Percentiles rank a stretch among this genome's conserved stretches.
phyloP scores from a whole-genome alignment of 1,284 basidiomycete species.

The Tilletia horrida region DNA sequence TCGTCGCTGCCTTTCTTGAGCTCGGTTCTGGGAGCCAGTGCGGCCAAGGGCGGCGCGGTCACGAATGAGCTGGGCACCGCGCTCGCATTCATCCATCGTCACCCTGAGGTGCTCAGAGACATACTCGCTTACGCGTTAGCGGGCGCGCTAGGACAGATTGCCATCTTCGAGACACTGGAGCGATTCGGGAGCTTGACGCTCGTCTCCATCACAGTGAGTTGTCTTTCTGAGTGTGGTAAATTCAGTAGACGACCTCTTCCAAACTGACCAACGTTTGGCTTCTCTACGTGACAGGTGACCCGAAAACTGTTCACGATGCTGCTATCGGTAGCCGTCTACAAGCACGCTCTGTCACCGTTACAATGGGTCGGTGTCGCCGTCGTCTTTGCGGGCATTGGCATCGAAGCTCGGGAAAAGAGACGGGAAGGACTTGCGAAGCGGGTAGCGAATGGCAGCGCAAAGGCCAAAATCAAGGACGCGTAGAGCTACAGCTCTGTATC shows the following conservation, averaged over 20 bases:
- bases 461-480: conserved; percentile 71
- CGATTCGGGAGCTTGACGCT: conserved; percentile 87
- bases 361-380: conserved; percentile 88
- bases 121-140: conserved; percentile 81
- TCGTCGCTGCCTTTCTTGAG: conserved; percentile 30
- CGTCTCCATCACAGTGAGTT: conserved; percentile 51
- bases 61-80: conserved; percentile 66
- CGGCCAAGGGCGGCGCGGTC: background rate
- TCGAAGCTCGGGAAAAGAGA: conserved; percentile 70
- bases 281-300: conserved; percentile 62
- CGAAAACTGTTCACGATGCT: conserved; percentile 98
- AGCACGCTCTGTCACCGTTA: conserved; percentile 74
- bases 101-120: conserved; percentile 74
- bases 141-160: conserved; percentile 89
- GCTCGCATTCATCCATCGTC: conserved; percentile 70
- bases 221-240: too few relatives aligned
- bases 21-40: background rate
- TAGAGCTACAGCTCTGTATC: conserved; percentile 51
- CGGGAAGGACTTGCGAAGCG: conserved; percentile 66
- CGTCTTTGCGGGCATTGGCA: conserved; percentile 88
- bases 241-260: background rate
- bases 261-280: conserved; percentile 63
- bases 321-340: conserved; percentile 85
- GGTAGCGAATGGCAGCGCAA: conserved; percentile 74
- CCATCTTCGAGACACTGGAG: conserved; percentile 96